Base-by-base conservation (phyloP, 1,284 basidiomycete genomes). In the Malassezia sympodialis region DNA sequence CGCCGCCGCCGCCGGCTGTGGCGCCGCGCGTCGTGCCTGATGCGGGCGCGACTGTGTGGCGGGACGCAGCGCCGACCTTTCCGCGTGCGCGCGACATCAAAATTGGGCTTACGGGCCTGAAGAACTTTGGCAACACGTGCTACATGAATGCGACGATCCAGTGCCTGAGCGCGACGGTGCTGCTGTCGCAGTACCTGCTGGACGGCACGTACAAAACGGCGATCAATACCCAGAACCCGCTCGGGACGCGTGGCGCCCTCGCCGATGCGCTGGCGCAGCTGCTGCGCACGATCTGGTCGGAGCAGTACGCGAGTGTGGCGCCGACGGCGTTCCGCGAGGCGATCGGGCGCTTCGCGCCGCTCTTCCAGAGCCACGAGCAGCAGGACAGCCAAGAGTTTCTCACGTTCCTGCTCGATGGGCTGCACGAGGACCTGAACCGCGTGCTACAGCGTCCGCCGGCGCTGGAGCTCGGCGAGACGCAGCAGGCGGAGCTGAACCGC, bases 181-280 rank as follows among this genome's bases (percentile, higher is more conserved):
- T 69, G 5, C 56, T 74, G 8, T 60, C 72, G 23, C 49, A 65
- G 4, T 73, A 69, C 46, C 37, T 74, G 51, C 60, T 74, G 7
- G 71, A 70, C 41, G 87, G 88, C 1, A 81, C 84, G 34, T 96
- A 88, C 83, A 87, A 84, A 75, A 82, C 76, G 61, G 88, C 87
- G 3, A 84, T 99, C 68, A 98, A 99, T 73, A 82, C 82, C 72
- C 75, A 83, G 50, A 96, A 98, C 75, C 83, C 85, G 1, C 76
- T 96, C 46, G 91, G 93, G 2, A 90, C 89, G 0, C 86, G 90
- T 69, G 94, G 94, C 0, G 80, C 80, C 28, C 77, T 98, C 14
- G 87, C 89, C 1, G 79, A 80, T 26, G 85, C 89, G 4, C 93
- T 96, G 72, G 86, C 90, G 1, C 81, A 81, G 60, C 80, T 96